Evolutionary conservation across 768 basidiomycete species (phyloP).

Genomic region (Omphalotus guepiniiformis): DNA sequence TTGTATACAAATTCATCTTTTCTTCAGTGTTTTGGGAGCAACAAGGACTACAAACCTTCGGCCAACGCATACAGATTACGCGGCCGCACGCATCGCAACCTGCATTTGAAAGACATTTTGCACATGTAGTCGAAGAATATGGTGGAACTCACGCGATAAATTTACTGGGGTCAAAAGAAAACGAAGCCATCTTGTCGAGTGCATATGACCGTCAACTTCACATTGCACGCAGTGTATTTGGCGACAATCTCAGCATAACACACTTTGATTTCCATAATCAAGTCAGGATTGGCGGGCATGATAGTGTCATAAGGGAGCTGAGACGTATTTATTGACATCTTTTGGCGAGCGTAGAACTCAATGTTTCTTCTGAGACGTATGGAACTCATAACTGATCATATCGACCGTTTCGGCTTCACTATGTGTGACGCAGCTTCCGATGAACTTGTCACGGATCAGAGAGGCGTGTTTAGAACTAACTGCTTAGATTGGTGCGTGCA

Average conservation of each 20-base stretch:
- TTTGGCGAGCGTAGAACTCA: background rate
- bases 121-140: conserved; percentile 83
- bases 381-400: conserved; percentile 52
- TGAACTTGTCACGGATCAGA: conserved; percentile 82
- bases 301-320: conserved; percentile 74
- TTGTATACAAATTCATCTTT: conserved; percentile 13
- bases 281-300: conserved; percentile 80
- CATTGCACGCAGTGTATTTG: conserved; percentile 55
- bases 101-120: conserved; percentile 93
- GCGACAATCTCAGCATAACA: conserved; percentile 72
- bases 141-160: conserved; percentile 84
- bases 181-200: conserved; percentile 78
- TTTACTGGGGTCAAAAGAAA: conserved; percentile 87
- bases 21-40: conserved; percentile 96
- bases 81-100: conserved; percentile 95
- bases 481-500: conserved; percentile 84
- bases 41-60: conserved; percentile 91
- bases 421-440: conserved; percentile 65
- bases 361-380: conserved; percentile 42
- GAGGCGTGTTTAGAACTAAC: conserved; percentile 90
- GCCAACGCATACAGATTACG: conserved; percentile 91
- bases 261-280: conserved; percentile 93
- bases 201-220: conserved; percentile 82
- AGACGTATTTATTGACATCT: conserved; percentile 35
- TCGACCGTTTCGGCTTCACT: conserved; percentile 84